phyloP scores from a whole-genome alignment of 202 grass and related monocot genomes.

The Elaeis oleifera region DNA sequence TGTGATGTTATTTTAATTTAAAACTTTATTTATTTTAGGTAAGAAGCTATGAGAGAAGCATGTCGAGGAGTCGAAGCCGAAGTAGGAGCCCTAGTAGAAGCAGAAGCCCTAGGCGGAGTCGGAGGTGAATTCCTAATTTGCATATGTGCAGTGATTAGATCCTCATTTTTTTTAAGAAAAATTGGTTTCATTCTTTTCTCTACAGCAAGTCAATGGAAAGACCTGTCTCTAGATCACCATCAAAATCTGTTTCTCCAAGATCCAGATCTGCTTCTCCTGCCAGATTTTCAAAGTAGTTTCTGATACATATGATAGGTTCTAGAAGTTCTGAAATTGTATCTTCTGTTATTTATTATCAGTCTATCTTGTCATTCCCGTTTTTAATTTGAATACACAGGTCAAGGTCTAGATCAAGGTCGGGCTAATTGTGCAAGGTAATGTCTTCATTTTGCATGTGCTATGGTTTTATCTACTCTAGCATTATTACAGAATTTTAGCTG shows the following conservation, averaged over 20 bases:
- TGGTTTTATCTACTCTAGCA: too few relatives aligned
- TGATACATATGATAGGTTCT: too few relatives aligned
- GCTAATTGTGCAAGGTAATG: slow-evolving; percentile 12
- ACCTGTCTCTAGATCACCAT: slow-evolving; percentile 5
- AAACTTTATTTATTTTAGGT: slow-evolving; percentile 7
- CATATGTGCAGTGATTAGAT: too few relatives aligned
- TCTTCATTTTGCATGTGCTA: too few relatives aligned
- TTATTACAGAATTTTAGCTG: too few relatives aligned
- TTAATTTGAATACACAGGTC: slow-evolving; percentile 2
- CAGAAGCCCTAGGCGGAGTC: slow-evolving; percentile 8
- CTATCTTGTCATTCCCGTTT: too few relatives aligned
- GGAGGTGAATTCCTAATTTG: neutral
- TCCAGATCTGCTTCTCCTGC: slow-evolving; percentile 9
- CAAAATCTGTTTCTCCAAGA: slow-evolving; percentile 15
- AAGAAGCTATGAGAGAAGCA: slow-evolving; percentile 12
- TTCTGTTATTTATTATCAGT: too few relatives aligned
- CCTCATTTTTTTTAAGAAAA: too few relatives aligned
- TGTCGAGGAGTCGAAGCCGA: slow-evolving; percentile 15
- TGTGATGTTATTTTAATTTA: too few relatives aligned
- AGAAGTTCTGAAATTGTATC: too few relatives aligned
- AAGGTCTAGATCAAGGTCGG: slow-evolving; percentile 21
- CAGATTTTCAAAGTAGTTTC: slow-evolving; percentile 1
- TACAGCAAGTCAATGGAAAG: slow-evolving; percentile 18
- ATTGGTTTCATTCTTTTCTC: neutral
- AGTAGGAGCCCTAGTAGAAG: slow-evolving; percentile 8